These are phyloP conservation scores for Irpex sp. DNA, from an alignment of 1,284 basidiomycete species.

Conservation along the genomic window DNA sequence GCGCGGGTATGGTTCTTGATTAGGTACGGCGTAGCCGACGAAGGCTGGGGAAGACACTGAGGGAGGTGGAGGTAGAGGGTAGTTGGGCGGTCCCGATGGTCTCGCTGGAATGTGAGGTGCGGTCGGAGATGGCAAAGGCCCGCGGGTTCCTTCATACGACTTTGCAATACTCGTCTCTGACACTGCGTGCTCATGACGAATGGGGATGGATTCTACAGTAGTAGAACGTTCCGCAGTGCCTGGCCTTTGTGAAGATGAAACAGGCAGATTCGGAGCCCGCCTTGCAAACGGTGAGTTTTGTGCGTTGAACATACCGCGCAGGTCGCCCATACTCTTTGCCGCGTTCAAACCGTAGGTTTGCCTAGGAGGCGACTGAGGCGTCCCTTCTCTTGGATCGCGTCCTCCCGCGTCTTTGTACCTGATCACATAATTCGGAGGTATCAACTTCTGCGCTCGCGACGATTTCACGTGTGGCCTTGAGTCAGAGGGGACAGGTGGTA, in stretches of 20 bases:
- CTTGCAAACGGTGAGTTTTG: slow-evolving; percentile 14
- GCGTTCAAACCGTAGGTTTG: slow-evolving; percentile 24
- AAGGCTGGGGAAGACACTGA: slow-evolving; percentile 23
- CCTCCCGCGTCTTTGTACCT: slow-evolving; percentile 39
- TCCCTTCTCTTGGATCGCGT: slow-evolving; percentile 17
- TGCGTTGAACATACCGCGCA: slow-evolving; percentile 35
- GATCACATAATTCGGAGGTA: slow-evolving; percentile 44
- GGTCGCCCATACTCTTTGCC: slow-evolving; percentile 58
- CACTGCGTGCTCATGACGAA: not conserved
- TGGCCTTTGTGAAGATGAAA: not conserved
- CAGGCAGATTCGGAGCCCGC: not conserved
- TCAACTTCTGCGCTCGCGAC: slow-evolving; percentile 28
- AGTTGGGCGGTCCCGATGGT: slow-evolving; percentile 3
- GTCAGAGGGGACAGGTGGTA: slow-evolving; percentile 28
- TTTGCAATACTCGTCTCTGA: slow-evolving; percentile 20
- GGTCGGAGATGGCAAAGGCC: slow-evolving; percentile 14
- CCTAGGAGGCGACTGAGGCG: slow-evolving; percentile 16
- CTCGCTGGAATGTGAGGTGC: slow-evolving; percentile 3
- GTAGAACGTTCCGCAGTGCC: not conserved
- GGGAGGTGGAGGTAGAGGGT: slow-evolving; percentile 23
- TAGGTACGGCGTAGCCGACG: slow-evolving; percentile 22
- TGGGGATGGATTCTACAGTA: not conserved
- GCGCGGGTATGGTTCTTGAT: slow-evolving; percentile 51
- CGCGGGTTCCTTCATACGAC: slow-evolving; percentile 35
- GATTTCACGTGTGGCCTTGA: slow-evolving; percentile 8